These are phyloP conservation scores for Solanum hybrid DNA, from an alignment of 305 asterid genomes.

Conservation along the genomic window DNA sequence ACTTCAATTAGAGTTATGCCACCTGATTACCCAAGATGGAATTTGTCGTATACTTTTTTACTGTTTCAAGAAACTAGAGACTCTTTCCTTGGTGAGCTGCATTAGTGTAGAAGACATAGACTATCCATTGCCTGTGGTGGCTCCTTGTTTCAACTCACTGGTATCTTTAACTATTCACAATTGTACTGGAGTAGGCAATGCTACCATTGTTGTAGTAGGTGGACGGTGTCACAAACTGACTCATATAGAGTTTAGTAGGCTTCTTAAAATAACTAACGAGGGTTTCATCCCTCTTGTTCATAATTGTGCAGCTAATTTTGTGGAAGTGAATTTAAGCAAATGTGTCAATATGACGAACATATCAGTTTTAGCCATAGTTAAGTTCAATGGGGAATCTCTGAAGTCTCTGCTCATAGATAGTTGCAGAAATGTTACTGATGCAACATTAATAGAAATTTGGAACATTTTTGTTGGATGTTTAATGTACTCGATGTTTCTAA, in stretches of 20 bases:
- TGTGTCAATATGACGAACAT: background rate
- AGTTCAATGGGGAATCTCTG: background rate
- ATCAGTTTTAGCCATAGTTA: background rate
- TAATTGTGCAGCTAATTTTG: background rate
- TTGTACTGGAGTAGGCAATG: background rate
- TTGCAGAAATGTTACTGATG: background rate
- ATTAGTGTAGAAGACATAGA: constrained; percentile 35
- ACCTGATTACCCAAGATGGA: constrained; percentile 63
- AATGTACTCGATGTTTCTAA: background rate
- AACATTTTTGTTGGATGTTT: background rate
- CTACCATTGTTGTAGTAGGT: background rate
- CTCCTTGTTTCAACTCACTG: background rate
- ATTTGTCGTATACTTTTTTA: constrained; percentile 43
- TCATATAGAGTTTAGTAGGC: background rate
- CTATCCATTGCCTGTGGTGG: background rate
- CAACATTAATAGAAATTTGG: background rate
- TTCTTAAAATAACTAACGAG: background rate
- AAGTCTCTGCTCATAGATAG: background rate
- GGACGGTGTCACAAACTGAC: background rate
- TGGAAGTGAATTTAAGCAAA: background rate
- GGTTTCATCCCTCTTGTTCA: background rate
- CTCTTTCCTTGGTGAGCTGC: constrained; percentile 53
- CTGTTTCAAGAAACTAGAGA: constrained; percentile 37
- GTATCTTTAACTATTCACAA: background rate
- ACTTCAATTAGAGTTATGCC: constrained; percentile 61